Conservation (phyloP, 179 eudicot species). For the Silene vulgaris region DNA sequence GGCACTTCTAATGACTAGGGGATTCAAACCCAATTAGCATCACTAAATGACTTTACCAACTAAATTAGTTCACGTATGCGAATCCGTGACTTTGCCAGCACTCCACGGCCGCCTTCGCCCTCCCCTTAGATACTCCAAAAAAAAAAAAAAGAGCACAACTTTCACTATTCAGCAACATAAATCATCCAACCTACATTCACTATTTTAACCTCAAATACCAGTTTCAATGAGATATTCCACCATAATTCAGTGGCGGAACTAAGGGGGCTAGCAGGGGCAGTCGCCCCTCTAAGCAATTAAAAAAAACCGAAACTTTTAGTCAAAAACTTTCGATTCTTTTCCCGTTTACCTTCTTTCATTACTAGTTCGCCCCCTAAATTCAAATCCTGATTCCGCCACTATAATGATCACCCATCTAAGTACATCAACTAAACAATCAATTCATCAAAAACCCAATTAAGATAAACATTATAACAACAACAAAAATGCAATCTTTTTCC, state of each 20-base stretch:
- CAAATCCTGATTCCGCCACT: not conserved
- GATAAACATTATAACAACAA: not conserved
- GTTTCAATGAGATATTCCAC: not conserved
- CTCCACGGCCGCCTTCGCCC: no score
- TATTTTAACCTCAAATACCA: not conserved
- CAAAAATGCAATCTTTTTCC: constrained; percentile 9
- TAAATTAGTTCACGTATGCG: not conserved
- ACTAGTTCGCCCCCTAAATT: not conserved
- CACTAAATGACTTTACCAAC: not conserved
- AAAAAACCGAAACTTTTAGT: not conserved
- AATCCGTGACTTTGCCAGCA: not conserved
- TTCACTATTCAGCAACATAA: not conserved
- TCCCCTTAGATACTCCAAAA: no score
- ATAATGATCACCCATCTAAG: not conserved
- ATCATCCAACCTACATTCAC: not conserved
- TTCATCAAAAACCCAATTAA: constrained; percentile 15
- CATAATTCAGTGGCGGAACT: not conserved
- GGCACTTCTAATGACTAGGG: no score
- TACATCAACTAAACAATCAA: constrained; percentile 13
- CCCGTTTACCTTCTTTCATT: not conserved
- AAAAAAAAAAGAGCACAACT: no score
- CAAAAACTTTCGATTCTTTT: not conserved
- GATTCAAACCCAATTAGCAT: not conserved
- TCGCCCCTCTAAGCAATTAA: not conserved
- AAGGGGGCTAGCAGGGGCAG: no score